Base-by-base conservation (phyloP, 805 yeast genomes). In the Jamesozyma piceae region DNA sequence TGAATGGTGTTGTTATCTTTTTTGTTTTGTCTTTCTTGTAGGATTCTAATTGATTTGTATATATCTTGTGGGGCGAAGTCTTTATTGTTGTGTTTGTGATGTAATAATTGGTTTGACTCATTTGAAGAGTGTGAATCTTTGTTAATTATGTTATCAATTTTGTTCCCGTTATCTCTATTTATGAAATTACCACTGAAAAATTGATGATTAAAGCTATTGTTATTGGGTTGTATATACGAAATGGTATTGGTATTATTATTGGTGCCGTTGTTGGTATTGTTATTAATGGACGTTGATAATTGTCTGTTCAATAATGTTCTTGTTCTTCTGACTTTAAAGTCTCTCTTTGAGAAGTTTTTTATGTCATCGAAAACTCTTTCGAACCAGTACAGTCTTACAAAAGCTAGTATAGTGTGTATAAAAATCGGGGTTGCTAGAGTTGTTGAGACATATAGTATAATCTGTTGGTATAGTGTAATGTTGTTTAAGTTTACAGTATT, bases 341-440 rank as follows among this genome's bases (percentile, higher is more conserved):
- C 82, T 43, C 75, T 56, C 53, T 81, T 83, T 19, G 96, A 84
- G 39, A 72, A 72, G 44, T 72, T 75, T 49, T 81, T 81, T 58
- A 92, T 88, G 49, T 80, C 76, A 56, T 86, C 89, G 63, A 92
- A 86, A 51, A 80, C 74, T 49, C 85, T 74, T 59, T 88, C 95
- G 61, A 84, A 90, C 85, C 95, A 84, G 58, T 84, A 84, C 39
- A 92, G 67, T 39, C 98, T 73, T 13, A 89, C 66, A 45, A 84
- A 76, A 5, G 86, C 78, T 26, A 92, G 67, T 1, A 75, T 71
- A 0, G 92, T 76, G 58, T 92, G 95, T 42, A 92, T 85, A 57
- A 82, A 80, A 17, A 90, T 84, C 1, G 97, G 97, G 0, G 95
- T 87, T 3, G 92, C 74, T 14, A 87, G 51, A 49, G 77, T 67